Conservation (phyloP, 2,329 filamentous ascomycete genomes). For the Xylaria sp. region DNA sequence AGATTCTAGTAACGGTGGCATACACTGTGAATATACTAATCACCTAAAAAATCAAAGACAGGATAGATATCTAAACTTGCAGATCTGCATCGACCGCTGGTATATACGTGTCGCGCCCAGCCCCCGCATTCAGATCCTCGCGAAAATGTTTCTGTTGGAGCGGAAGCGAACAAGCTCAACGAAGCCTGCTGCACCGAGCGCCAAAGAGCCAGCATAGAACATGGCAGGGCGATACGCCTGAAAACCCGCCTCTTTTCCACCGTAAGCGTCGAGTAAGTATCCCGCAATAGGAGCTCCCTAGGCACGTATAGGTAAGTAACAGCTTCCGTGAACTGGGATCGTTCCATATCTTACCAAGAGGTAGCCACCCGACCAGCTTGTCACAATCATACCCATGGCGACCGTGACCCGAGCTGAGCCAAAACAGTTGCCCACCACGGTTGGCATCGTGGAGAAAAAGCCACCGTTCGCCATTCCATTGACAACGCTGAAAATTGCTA, state of each 20-base stretch:
- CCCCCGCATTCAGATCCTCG: constrained; percentile 43
- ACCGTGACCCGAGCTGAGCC: constrained; percentile 59
- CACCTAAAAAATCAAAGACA: background rate
- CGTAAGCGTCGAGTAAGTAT: constrained; percentile 58
- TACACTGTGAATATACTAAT: background rate
- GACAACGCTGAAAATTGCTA: constrained; percentile 62
- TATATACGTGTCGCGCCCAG: too few relatives aligned
- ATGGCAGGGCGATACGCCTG: constrained; percentile 65
- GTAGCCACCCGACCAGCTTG: constrained; percentile 66
- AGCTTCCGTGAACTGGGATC: background rate
- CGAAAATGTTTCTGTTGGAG: constrained; percentile 46
- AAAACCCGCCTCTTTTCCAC: constrained; percentile 51
- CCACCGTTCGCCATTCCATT: constrained; percentile 67
- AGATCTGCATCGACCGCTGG: background rate
- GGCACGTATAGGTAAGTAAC: background rate
- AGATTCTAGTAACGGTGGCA: background rate
- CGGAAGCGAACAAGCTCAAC: constrained; percentile 51
- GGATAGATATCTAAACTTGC: background rate
- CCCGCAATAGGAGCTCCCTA: constrained; percentile 61
- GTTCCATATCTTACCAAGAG: constrained; percentile 51
- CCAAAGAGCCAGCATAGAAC: constrained; percentile 63
- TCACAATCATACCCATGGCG: constrained; percentile 67
- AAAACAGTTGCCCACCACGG: constrained; percentile 64
- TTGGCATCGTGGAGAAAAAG: constrained; percentile 69
- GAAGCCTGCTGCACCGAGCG: constrained; percentile 51